Evolutionary conservation across 2,329 filamentous ascomycete genomes (phyloP), one percentile per base, ranked within the genome.

Genomic region (Pseudogymnoascus sp.): DNA sequence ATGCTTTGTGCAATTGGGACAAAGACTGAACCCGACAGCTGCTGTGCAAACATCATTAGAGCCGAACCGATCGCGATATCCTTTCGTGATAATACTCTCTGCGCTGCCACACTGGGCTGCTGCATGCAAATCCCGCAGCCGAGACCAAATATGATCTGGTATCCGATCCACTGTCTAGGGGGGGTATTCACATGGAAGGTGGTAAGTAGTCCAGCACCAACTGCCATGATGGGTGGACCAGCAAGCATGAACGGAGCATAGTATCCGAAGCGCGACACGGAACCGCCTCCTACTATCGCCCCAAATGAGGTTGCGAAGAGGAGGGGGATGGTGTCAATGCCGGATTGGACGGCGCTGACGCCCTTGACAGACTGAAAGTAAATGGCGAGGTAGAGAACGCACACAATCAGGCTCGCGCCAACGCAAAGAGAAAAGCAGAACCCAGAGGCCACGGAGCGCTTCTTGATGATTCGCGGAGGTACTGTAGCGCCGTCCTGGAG

Each of bases 1-100:
- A 89, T 80, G 18, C 86, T 84, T 71, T 90, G 85, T 0, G 83
- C 83, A 11, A 88, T 83, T 5, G 84, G 82, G 60, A 90, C 82
- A 67, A 84, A 84, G 31, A 90, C 74, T 2, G 88, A 84, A 3
- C 87, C 87, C 43, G 87, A 87, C 3, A 90, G 78, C 1, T 80
- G 80, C 69, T 89, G 85, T 75, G 84, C 85, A 74, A 90, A 88
- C 49, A 80, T 78, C 1, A 84, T 77, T 59, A 76, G 79, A 8
- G 81, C 80, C 5, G 79, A 82, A 25, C 75, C 82, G 1, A 82
- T 76, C 1, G 82, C 79, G 14, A 84, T 76, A 64, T 81, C 78
- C 2, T 78, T 75, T 36, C 78, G 75, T 0, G 79, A 71, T 2
- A 84, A 74, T 0, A 78, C 78, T 49, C 81, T 83, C 68, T 85